Conservation (phyloP, 2,329 filamentous ascomycete genomes). For the Zymoseptoria crescenta region DNA sequence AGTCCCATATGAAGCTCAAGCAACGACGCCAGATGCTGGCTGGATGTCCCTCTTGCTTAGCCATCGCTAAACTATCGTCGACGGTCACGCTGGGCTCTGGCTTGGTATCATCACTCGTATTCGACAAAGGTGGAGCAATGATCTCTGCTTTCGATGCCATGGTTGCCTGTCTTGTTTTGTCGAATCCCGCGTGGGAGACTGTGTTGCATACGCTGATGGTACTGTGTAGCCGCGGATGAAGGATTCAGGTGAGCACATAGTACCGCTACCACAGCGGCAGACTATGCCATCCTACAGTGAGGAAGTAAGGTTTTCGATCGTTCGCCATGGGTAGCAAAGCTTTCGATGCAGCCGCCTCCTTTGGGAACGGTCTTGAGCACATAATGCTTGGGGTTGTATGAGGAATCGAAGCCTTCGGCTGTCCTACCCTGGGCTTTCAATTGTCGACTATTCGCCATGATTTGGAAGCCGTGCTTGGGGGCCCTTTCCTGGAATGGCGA, state of each 20-base stretch:
- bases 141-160: neutral
- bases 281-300: too few species aligned
- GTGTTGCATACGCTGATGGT: too few species aligned
- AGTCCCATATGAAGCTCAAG: conserved; percentile 11
- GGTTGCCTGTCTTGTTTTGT: neutral
- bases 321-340: neutral
- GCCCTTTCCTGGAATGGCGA: too few species aligned
- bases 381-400: too few species aligned
- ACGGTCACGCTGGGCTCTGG: neutral
- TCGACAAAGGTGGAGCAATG: neutral
- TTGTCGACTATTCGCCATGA: too few species aligned
- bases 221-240: too few species aligned
- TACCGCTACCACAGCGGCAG: too few species aligned
- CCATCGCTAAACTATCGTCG: neutral
- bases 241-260: too few species aligned
- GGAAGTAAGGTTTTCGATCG: neutral
- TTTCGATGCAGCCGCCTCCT: neutral
- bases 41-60: neutral
- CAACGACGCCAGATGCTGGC: conserved; percentile 3
- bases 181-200: neutral
- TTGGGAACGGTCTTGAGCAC: too few species aligned
- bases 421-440: too few species aligned
- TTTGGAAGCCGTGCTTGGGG: too few species aligned
- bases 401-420: too few species aligned
- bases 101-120: neutral